phyloP scores from a whole-genome alignment of 1,284 basidiomycete genomes.

The Caloboletus firmus region DNA sequence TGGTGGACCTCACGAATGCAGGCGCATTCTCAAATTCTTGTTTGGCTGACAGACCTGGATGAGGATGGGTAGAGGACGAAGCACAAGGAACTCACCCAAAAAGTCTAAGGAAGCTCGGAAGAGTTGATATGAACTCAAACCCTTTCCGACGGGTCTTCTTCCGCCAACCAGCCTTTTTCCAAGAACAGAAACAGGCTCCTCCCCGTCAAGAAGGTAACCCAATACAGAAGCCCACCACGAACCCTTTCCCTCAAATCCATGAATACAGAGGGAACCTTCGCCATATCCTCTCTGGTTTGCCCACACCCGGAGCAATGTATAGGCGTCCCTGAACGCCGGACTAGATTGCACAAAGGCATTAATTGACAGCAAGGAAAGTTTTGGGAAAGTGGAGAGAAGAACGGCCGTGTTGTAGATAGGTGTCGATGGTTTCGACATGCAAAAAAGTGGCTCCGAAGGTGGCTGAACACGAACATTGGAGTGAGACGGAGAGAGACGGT shows the following conservation, averaged over 20 bases:
- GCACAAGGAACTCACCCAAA: constrained; percentile 49
- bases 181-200: constrained; percentile 43
- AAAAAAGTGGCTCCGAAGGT: constrained; percentile 6
- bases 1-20: constrained; percentile 60
- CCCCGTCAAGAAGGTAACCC: constrained; percentile 71
- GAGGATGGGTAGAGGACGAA: constrained; percentile 1
- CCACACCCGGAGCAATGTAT: constrained; percentile 86
- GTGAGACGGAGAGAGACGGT: constrained; percentile 75
- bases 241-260: constrained; percentile 67
- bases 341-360: constrained; percentile 64
- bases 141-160: constrained; percentile 64
- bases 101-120: constrained; percentile 82
- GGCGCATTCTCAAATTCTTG: constrained; percentile 67
- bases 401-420: constrained; percentile 83
- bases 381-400: constrained; percentile 65
- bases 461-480: constrained; percentile 60
- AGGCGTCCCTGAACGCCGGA: constrained; percentile 72
- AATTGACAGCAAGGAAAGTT: constrained; percentile 66
- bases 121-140: constrained; percentile 84
- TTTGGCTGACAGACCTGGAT: constrained; percentile 48
- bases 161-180: constrained; percentile 38
- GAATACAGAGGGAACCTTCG: constrained; percentile 55
- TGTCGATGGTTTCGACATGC: constrained; percentile 44
- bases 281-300: constrained; percentile 84
- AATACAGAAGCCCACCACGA: constrained; percentile 72